A percentile compares a stretch with the other conserved stretches of the same genome.
These are phyloP conservation scores for Phytophthora citrophthora DNA, from an alignment of 352 stramenopile genomes.

Conservation along the genomic window DNA sequence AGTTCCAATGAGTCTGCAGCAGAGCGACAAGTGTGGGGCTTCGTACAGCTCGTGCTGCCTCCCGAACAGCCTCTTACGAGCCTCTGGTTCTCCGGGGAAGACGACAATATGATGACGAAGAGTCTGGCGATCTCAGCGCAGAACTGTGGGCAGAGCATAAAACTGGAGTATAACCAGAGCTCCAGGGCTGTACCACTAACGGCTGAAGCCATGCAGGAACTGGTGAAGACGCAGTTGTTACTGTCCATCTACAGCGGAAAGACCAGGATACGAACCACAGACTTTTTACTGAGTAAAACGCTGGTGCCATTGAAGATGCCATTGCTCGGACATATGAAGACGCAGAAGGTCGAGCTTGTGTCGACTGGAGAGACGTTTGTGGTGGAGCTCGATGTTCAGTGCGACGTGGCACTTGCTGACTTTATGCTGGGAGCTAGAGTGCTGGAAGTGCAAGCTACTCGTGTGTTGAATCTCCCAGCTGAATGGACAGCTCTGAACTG, in stretches of 20 bases:
- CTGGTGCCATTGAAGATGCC: slow-evolving; percentile 42
- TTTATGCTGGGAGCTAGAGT: slow-evolving; percentile 52
- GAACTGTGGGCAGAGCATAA: not conserved
- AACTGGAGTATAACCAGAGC: slow-evolving; percentile 56
- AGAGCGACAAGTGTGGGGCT: slow-evolving; percentile 40
- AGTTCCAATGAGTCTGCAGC: not conserved
- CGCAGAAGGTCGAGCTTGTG: slow-evolving; percentile 29
- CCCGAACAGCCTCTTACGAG: slow-evolving; percentile 36
- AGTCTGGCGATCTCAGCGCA: slow-evolving; percentile 34
- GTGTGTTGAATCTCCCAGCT: slow-evolving; percentile 42
- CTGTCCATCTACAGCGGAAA: slow-evolving; percentile 51
- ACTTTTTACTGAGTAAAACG: slow-evolving; percentile 45
- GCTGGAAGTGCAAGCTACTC: slow-evolving; percentile 43
- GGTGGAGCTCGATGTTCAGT: slow-evolving; percentile 48
- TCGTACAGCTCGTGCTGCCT: slow-evolving; percentile 45
- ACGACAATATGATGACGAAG: slow-evolving; percentile 58
- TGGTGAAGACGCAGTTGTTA: slow-evolving; percentile 44
- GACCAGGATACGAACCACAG: slow-evolving; percentile 32
- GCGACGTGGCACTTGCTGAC: slow-evolving; percentile 58
- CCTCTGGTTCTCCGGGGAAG: slow-evolving; percentile 60
- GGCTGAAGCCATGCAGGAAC: slow-evolving; percentile 38
- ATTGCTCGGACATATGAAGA: slow-evolving; percentile 30
- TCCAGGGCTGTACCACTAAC: slow-evolving; percentile 49
- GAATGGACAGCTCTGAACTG: slow-evolving; percentile 54
- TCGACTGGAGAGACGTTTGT: slow-evolving; percentile 25